These are phyloP conservation scores for Huntiella bhutanensis DNA, from an alignment of 2,329 filamentous ascomycete species.

Conservation along the genomic window DNA sequence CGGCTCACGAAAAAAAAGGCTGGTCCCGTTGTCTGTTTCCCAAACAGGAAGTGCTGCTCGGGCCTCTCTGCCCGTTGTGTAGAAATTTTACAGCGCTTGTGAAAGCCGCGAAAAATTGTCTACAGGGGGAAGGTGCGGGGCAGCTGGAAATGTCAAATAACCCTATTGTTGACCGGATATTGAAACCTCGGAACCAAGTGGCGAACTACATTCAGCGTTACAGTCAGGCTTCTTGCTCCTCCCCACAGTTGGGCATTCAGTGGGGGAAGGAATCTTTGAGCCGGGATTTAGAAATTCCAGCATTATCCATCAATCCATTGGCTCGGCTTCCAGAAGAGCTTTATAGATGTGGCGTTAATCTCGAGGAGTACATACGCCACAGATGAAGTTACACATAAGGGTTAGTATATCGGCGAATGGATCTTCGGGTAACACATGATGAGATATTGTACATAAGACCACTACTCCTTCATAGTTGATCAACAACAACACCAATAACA, in stretches of 20 bases:
- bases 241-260: background rate
- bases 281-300: background rate
- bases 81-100: too few species aligned
- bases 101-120: too few species aligned
- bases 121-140: too few species aligned
- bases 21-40: too few species aligned
- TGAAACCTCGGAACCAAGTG: background rate
- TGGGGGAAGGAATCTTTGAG: background rate
- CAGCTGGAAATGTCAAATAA: background rate
- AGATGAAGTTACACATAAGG: too few species aligned
- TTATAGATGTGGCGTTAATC: background rate
- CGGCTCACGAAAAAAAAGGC: too few species aligned
- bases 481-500: too few species aligned
- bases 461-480: too few species aligned
- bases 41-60: too few species aligned
- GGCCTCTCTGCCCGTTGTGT: too few species aligned
- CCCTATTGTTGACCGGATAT: background rate
- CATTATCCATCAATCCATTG: background rate
- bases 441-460: background rate
- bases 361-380: too few species aligned
- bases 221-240: background rate
- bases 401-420: background rate
- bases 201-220: background rate
- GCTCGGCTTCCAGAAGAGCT: background rate
- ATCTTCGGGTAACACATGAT: background rate